A percentile compares a stretch with the other conserved stretches of the same genome.
These are phyloP conservation scores for Phylloboletellus chloephorus DNA, from an alignment of 1,284 basidiomycete genomes.

Conservation along the genomic window DNA sequence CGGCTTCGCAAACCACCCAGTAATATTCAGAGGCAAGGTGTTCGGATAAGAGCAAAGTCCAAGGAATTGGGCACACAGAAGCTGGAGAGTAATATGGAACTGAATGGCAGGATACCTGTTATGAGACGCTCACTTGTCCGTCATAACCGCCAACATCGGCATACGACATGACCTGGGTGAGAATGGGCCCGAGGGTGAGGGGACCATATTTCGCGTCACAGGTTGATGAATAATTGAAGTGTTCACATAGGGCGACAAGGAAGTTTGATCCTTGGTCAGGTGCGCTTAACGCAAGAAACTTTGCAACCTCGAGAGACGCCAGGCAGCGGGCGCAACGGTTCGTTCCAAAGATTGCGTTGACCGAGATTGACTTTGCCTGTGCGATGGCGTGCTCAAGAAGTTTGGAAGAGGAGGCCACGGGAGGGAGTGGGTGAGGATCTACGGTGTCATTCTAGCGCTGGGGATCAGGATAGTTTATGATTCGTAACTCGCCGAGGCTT, in stretches of 20 bases:
- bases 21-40: conserved; percentile 48
- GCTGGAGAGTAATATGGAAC: conserved; percentile 27
- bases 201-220: conserved; percentile 48
- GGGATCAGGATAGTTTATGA: background rate
- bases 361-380: conserved; percentile 50
- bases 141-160: conserved; percentile 65
- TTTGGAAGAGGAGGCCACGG: conserved; percentile 39
- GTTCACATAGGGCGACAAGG: conserved; percentile 55
- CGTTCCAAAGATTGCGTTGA: conserved; percentile 45
- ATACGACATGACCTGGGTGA: conserved; percentile 64
- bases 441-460: conserved; percentile 43
- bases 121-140: conserved; percentile 47
- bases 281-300: conserved; percentile 61
- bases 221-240: conserved; percentile 48
- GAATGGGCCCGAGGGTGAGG: conserved; percentile 48
- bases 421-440: conserved; percentile 64
- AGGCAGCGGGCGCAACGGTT: conserved; percentile 60
- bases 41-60: conserved; percentile 47
- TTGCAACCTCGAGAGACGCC: conserved; percentile 55
- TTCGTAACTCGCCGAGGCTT: background rate
- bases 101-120: conserved; percentile 21
- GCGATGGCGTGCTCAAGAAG: conserved; percentile 47
- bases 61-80: conserved; percentile 54
- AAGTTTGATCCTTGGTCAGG: conserved; percentile 58
- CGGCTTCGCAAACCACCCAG: conserved; percentile 57